Percentiles rank a stretch among this genome's conserved stretches.
phyloP scores from a whole-genome alignment of 306 rosid species.

The Lithocarpus polystachyus region DNA sequence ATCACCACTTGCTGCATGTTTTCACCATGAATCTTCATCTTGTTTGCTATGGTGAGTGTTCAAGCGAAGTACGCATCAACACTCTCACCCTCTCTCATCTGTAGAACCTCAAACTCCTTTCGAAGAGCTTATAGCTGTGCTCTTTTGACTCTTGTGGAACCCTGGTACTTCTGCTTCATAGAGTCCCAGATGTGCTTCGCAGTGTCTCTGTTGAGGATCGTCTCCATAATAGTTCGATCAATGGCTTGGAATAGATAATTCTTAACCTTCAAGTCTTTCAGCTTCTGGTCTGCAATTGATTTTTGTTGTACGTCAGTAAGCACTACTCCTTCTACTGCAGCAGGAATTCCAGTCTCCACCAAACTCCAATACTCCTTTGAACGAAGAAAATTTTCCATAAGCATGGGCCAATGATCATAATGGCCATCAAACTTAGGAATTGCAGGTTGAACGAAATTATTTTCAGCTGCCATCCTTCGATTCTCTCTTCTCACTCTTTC shows the following conservation, averaged over 20 bases:
- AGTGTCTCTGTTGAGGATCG: background rate
- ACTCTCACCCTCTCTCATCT: background rate
- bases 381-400: constrained; percentile 1
- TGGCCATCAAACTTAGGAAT: constrained; percentile 18
- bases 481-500: background rate
- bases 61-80: background rate
- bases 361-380: constrained; percentile 10
- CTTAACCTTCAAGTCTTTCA: background rate
- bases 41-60: background rate
- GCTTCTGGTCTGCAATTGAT: background rate
- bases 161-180: background rate
- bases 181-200: background rate
- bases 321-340: background rate
- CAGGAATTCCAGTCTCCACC: background rate
- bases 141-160: background rate
- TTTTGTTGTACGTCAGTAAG: background rate
- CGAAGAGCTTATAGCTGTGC: background rate
- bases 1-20: background rate
- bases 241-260: constrained; percentile 16
- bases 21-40: constrained; percentile 1
- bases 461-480: background rate
- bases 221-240: background rate
- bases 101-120: background rate
- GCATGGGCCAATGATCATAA: constrained; percentile 17
- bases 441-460: background rate